phyloP scores from a whole-genome alignment of 352 stramenopile species.

The Pythium grandisporangium region DNA sequence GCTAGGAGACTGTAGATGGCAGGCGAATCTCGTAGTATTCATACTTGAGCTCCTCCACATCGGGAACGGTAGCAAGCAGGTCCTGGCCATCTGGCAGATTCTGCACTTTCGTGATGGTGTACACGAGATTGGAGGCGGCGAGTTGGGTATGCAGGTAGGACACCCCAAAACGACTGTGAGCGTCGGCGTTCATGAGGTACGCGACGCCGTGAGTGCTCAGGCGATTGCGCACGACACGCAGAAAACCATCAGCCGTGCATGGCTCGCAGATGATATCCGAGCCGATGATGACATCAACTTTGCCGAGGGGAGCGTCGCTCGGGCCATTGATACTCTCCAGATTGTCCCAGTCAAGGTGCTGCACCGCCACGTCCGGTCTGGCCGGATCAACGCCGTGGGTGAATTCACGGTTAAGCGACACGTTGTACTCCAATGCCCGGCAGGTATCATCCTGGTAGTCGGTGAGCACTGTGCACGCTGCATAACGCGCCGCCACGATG shows the following conservation, averaged over 20 bases:
- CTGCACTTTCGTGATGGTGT: constrained; percentile 58
- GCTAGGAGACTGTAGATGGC: constrained; percentile 1
- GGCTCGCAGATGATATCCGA: constrained; percentile 86
- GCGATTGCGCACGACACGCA: constrained; percentile 61
- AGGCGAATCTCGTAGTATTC: constrained; percentile 83
- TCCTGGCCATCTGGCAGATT: constrained; percentile 40
- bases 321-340: constrained; percentile 45
- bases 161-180: constrained; percentile 81
- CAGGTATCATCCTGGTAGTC: constrained; percentile 84
- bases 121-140: constrained; percentile 46
- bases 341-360: constrained; percentile 70
- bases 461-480: constrained; percentile 49
- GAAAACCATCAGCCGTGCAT: constrained; percentile 79
- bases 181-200: constrained; percentile 84
- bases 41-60: constrained; percentile 74
- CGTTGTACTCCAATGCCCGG: constrained; percentile 67
- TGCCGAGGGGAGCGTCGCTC: constrained; percentile 13
- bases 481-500: constrained; percentile 68
- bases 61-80: constrained; percentile 67
- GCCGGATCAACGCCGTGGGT: constrained; percentile 47
- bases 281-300: constrained; percentile 75
- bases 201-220: constrained; percentile 42
- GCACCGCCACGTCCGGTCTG: constrained; percentile 44
- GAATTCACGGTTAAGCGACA: constrained; percentile 63
- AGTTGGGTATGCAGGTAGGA: constrained; percentile 60